Evolutionary conservation across 176 grass and related monocot species (phyloP).

Genomic region (Luzula sylvatica): DNA sequence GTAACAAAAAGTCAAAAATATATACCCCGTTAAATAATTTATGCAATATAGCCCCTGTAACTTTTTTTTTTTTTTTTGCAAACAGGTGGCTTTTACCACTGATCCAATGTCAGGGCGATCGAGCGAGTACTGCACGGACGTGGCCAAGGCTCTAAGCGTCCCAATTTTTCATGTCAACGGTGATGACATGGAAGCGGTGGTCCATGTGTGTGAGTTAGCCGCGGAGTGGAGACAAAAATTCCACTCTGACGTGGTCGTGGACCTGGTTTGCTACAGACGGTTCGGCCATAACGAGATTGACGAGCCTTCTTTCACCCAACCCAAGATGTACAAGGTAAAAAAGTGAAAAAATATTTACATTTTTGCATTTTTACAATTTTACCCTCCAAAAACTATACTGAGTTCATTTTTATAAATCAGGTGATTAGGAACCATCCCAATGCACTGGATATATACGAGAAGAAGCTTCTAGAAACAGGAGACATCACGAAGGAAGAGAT

Average conservation of each 20-base stretch:
- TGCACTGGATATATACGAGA: slow-evolving; percentile 64
- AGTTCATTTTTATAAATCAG: slow-evolving; percentile 26
- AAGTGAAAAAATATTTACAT: no score
- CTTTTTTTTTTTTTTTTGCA: not conserved
- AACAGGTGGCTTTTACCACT: slow-evolving; percentile 47
- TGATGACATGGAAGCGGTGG: slow-evolving; percentile 89
- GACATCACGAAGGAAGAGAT: slow-evolving; percentile 60
- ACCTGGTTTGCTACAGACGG: slow-evolving; percentile 80
- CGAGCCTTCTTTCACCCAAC: slow-evolving; percentile 96
- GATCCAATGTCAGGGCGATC: slow-evolving; percentile 38
- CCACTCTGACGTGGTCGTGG: slow-evolving; percentile 86
- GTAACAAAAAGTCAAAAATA: no score
- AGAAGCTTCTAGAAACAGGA: slow-evolving; percentile 58
- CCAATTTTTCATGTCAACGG: slow-evolving; percentile 95
- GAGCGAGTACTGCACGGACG: slow-evolving; percentile 43
- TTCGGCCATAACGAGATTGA: slow-evolving; percentile 98
- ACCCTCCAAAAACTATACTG: not conserved
- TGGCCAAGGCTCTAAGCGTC: slow-evolving; percentile 39
- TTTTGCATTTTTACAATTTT: not conserved
- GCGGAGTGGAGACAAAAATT: slow-evolving; percentile 93
- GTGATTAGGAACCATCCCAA: slow-evolving; percentile 88
- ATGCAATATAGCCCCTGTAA: no score
- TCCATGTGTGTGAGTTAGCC: slow-evolving; percentile 73
- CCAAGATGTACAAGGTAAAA: slow-evolving; percentile 91
- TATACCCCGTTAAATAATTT: no score